Evolutionary conservation across 73 alveolate genomes (phyloP).

Genomic region (Durusdinium trenchii): DNA sequence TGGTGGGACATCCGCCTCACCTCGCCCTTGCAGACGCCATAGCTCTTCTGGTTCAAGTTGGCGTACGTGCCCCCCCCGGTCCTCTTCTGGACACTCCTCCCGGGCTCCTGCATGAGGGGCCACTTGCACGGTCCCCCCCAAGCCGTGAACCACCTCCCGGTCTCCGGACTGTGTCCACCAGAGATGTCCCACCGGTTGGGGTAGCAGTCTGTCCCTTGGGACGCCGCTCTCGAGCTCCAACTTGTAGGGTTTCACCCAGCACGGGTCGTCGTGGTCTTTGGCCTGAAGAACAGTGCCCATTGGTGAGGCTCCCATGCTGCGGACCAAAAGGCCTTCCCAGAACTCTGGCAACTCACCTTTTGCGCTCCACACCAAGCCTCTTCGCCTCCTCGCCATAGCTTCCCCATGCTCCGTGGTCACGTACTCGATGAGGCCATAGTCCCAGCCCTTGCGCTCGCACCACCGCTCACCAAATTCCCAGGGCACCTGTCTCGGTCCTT

Average conservation of each 20-base stretch:
- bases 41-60: neutral
- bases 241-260: neutral
- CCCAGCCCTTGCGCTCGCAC: neutral
- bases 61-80: neutral
- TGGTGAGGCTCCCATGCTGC: neutral
- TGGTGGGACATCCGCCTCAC: neutral
- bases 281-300: neutral
- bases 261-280: neutral
- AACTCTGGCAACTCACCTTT: neutral
- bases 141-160: neutral
- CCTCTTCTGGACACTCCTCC: neutral
- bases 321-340: too few species aligned
- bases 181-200: neutral
- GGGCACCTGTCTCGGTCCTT: neutral
- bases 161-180: neutral
- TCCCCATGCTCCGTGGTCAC: slow-evolving; percentile 18
- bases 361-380: neutral
- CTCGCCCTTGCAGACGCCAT: neutral
- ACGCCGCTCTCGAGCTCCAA: neutral
- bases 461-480: neutral
- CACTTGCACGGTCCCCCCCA: neutral
- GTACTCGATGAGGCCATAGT: neutral
- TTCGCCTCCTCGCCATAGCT: neutral
- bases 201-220: neutral
- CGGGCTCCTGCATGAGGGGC: neutral